These are phyloP conservation scores for Kluyveromyces wickerhamii DNA, from an alignment of 805 yeast species.

Conservation along the genomic window DNA sequence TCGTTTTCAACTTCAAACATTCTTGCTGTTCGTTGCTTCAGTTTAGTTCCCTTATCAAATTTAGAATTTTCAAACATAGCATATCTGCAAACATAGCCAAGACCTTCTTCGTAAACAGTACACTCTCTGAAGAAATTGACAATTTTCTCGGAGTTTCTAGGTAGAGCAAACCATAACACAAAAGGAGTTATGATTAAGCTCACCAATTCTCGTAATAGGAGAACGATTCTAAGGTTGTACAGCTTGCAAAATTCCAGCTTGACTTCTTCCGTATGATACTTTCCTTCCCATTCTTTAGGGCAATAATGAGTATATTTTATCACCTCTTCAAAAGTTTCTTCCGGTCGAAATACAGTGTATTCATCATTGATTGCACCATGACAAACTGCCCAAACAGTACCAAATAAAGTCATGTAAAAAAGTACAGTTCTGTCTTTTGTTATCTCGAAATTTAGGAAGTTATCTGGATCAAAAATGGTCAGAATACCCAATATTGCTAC, in stretches of 20 bases:
- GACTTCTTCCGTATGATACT: slow-evolving; percentile 75
- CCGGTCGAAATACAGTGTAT: slow-evolving; percentile 82
- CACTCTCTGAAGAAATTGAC: slow-evolving; percentile 88
- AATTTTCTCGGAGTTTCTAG: slow-evolving; percentile 63
- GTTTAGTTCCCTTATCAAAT: slow-evolving; percentile 27
- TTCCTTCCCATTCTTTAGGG: slow-evolving; percentile 82
- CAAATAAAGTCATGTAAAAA: slow-evolving; percentile 82
- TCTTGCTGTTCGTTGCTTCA: slow-evolving; percentile 10
- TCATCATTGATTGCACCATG: slow-evolving; percentile 61
- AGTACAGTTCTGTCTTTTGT: slow-evolving; percentile 72
- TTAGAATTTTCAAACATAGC: slow-evolving; percentile 85
- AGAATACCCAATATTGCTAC: slow-evolving; percentile 78
- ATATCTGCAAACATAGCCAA: slow-evolving; percentile 89
- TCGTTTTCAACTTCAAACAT: slow-evolving; percentile 13
- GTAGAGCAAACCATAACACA: slow-evolving; percentile 77
- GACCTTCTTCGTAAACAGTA: slow-evolving; percentile 85
- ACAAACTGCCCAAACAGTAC: slow-evolving; percentile 81
- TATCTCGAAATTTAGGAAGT: slow-evolving; percentile 82
- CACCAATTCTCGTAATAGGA: slow-evolving; percentile 68
- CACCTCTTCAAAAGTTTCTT: slow-evolving; percentile 69
- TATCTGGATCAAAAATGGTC: slow-evolving; percentile 79
- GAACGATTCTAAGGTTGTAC: slow-evolving; percentile 63
- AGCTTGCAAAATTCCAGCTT: slow-evolving; percentile 73
- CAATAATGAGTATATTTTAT: slow-evolving; percentile 85
- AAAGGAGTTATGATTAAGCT: slow-evolving; percentile 83